These are phyloP conservation scores for Terana coerulea DNA, from an alignment of 768 basidiomycete species.

Conservation along the genomic window DNA sequence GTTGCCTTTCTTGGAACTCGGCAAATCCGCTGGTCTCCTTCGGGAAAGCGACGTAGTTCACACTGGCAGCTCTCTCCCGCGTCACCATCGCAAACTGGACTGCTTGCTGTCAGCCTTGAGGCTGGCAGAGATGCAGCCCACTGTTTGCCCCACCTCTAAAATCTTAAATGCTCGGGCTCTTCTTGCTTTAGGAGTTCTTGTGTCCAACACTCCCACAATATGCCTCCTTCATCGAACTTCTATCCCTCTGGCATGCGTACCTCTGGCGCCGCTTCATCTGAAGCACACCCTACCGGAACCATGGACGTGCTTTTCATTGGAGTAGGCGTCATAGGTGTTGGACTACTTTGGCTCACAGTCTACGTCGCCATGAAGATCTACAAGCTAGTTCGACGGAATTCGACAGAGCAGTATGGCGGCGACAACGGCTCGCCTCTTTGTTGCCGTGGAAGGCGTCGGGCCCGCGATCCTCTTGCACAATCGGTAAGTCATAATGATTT, in stretches of 20 bases:
- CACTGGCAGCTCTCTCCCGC: no score
- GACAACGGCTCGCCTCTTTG: no score
- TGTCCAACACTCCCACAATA: no score
- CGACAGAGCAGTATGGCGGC: no score
- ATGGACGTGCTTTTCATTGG: conserved; percentile 3
- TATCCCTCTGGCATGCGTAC: neutral
- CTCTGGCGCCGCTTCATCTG: neutral
- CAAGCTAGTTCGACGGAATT: no score
- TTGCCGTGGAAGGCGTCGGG: no score
- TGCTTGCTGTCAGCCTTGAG: neutral
- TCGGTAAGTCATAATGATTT: no score
- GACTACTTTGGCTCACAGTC: neutral
- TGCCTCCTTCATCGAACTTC: neutral
- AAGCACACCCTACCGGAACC: neutral
- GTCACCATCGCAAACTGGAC: no score
- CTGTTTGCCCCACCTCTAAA: no score
- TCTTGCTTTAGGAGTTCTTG: no score
- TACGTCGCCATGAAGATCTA: neutral
- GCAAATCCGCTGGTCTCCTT: neutral
- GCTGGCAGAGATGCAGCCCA: neutral
- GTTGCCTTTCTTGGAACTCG: neutral
- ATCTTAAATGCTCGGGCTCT: no score
- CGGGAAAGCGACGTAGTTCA: neutral
- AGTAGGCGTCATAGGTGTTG: neutral
- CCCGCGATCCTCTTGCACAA: no score